Conservation (phyloP, 2,329 filamentous ascomycete species). For the Pezicula radicicola region DNA sequence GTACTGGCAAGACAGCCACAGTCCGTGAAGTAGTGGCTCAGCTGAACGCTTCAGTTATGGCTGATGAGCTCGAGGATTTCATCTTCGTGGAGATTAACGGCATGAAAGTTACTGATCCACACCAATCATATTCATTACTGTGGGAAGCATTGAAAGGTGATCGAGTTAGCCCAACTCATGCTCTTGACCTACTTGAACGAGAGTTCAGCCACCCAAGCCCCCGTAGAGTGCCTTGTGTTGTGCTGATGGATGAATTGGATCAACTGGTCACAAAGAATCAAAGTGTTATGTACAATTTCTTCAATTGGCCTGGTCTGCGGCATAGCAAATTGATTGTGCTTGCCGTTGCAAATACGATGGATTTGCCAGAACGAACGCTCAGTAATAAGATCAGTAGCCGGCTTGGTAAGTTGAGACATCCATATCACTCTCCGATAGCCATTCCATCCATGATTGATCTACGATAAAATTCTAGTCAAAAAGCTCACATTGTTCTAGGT, state of each 20-base stretch:
- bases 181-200: slow-evolving; percentile 82
- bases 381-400: slow-evolving; percentile 98
- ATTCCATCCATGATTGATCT: no score
- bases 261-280: slow-evolving; percentile 98
- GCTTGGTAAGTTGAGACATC: slow-evolving; percentile 43
- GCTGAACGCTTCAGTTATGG: slow-evolving; percentile 80
- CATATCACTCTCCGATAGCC: neutral
- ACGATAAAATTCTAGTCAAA: neutral
- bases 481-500: slow-evolving; percentile 37
- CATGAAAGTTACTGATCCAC: slow-evolving; percentile 98
- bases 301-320: slow-evolving; percentile 93
- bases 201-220: slow-evolving; percentile 93
- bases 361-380: slow-evolving; percentile 89
- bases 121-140: slow-evolving; percentile 90
- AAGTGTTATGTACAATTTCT: slow-evolving; percentile 99
- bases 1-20: slow-evolving; percentile 95
- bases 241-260: slow-evolving; percentile 97
- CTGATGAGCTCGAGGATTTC: slow-evolving; percentile 95
- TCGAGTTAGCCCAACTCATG: slow-evolving; percentile 86
- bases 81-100: slow-evolving; percentile 99
- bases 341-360: slow-evolving; percentile 98
- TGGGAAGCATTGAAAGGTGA: slow-evolving; percentile 97
- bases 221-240: slow-evolving; percentile 88
- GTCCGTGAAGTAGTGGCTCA: slow-evolving; percentile 91
- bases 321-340: slow-evolving; percentile 94